These are phyloP conservation scores for Saccharomycopsis sp. DNA, from an alignment of 805 yeast genomes.

Conservation along the genomic window DNA sequence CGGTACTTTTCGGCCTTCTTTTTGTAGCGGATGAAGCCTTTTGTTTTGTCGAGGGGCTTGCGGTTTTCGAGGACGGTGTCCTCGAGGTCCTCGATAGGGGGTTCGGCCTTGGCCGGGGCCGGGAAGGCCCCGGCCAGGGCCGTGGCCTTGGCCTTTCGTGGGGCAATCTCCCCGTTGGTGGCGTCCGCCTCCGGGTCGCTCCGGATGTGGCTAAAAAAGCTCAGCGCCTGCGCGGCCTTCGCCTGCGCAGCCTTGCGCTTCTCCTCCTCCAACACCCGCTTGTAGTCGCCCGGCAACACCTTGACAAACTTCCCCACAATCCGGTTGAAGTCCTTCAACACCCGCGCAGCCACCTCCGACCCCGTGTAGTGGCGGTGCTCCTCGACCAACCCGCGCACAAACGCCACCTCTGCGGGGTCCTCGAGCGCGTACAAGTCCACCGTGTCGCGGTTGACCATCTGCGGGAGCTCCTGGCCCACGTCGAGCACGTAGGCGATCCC, in stretches of 20 bases:
- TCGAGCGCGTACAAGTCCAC: constrained; percentile 71
- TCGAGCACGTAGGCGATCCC: constrained; percentile 97
- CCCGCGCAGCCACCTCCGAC: constrained; percentile 80
- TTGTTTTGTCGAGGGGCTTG: constrained; percentile 65
- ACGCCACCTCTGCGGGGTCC: constrained; percentile 91
- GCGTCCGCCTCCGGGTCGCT: constrained; percentile 74
- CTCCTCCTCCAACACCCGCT: constrained; percentile 78
- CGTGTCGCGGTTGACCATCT: constrained; percentile 71
- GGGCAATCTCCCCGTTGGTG: constrained; percentile 90
- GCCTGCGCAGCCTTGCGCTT: constrained; percentile 57
- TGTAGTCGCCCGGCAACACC: constrained; percentile 88
- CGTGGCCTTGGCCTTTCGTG: constrained; percentile 44
- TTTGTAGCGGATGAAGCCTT: constrained; percentile 91
- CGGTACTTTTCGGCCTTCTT: constrained; percentile 85
- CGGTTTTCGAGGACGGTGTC: constrained; percentile 78
- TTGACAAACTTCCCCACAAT: constrained; percentile 84
- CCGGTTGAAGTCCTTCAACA: constrained; percentile 82
- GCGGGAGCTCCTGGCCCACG: constrained; percentile 81
- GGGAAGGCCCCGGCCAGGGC: constrained; percentile 82
- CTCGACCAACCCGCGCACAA: constrained; percentile 85
- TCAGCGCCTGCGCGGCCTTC: constrained; percentile 49
- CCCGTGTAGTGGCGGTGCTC: constrained; percentile 94
- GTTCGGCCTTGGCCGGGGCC: constrained; percentile 47
- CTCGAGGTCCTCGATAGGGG: constrained; percentile 82
- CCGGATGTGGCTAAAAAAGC: constrained; percentile 60